Percentiles rank a stretch among this genome's conserved stretches.
These are phyloP conservation scores for Xenosphaeropsis pyriputrescens DNA, from an alignment of 2,329 filamentous ascomycete species.

Conservation along the genomic window DNA sequence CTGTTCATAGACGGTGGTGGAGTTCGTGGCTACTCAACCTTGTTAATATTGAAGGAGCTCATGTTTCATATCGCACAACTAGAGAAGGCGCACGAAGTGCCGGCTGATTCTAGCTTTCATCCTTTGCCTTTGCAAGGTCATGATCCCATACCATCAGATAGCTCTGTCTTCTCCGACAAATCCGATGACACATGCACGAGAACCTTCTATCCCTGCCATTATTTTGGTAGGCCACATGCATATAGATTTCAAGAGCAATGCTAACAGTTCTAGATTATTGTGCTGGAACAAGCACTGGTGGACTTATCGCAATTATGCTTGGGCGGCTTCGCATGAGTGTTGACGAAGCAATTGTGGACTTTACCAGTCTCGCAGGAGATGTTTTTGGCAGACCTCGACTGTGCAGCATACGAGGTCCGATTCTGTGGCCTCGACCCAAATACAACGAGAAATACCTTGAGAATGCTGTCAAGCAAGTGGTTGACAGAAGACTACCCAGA, in stretches of 20 bases:
- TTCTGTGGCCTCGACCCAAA: not conserved
- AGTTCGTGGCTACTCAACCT: conserved; percentile 18
- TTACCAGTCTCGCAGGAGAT: not conserved
- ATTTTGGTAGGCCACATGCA: not conserved
- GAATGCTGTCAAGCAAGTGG: not conserved
- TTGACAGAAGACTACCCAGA: not conserved
- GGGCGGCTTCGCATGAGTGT: conserved; percentile 20
- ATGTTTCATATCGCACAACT: conserved; percentile 13
- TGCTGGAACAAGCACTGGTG: conserved; percentile 1
- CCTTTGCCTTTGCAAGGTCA: too few relatives aligned
- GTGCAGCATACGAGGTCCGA: not conserved
- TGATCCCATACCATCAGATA: too few relatives aligned
- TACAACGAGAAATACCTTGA: not conserved
- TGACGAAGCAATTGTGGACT: conserved; percentile 8
- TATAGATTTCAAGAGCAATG: too few relatives aligned
- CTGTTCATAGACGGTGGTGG: conserved; percentile 17
- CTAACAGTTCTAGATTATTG: not conserved
- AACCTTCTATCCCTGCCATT: not conserved
- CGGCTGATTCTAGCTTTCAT: not conserved
- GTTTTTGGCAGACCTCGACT: not conserved
- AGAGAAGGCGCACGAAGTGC: not conserved
- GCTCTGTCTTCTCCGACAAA: too few relatives aligned
- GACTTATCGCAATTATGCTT: conserved; percentile 23
- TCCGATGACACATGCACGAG: too few relatives aligned
- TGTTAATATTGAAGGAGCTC: conserved; percentile 17